Conservation (phyloP, 495 filamentous ascomycete species). For the Neurospora tetraspora region DNA sequence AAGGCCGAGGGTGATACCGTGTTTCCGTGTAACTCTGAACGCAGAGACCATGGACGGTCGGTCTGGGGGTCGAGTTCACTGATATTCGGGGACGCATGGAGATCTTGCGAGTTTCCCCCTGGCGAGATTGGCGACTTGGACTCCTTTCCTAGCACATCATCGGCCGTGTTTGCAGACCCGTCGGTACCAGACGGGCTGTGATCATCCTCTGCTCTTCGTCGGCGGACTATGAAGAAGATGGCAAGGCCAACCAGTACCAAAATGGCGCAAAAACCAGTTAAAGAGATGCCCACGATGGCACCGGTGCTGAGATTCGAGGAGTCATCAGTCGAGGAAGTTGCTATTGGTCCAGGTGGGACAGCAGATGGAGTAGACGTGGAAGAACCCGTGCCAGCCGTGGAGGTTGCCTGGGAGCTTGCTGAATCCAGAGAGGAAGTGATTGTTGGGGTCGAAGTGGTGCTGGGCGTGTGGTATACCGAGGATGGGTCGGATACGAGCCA, state of each 20-base stretch:
- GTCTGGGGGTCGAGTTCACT: neutral
- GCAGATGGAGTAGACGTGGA: neutral
- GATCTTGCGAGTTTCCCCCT: neutral
- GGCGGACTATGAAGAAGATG: neutral
- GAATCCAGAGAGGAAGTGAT: neutral
- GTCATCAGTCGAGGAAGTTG: neutral
- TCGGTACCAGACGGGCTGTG: neutral
- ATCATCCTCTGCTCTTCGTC: neutral
- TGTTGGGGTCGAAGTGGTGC: neutral
- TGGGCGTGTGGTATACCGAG: neutral
- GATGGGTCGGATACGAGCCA: neutral
- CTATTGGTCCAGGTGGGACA: neutral
- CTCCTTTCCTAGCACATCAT: neutral
- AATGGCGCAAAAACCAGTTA: too few relatives aligned
- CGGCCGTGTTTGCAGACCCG: neutral
- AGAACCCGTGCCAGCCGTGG: neutral
- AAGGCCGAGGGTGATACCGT: neutral
- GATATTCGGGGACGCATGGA: neutral
- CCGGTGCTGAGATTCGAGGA: neutral
- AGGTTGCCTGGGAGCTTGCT: neutral
- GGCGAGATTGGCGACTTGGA: neutral
- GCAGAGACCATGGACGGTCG: neutral
- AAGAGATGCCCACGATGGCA: neutral
- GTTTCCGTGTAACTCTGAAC: neutral
- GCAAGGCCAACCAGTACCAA: neutral